A percentile compares a stretch with the other conserved stretches of the same genome.
Conservation (phyloP, 495 filamentous ascomycete species). For the Talaromyces nanjingensis region DNA sequence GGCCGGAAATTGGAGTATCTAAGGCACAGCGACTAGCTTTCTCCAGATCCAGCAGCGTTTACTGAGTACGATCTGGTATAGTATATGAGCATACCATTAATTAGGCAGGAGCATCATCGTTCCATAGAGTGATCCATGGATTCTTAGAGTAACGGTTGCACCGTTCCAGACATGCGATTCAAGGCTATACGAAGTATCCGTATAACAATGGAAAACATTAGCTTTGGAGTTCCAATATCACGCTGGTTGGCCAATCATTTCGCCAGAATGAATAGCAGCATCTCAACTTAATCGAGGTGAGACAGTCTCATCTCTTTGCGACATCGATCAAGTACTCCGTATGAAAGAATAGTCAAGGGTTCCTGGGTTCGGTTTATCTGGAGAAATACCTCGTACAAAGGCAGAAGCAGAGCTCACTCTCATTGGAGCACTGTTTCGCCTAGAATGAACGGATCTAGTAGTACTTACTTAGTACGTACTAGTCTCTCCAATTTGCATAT, state of each 20-base stretch:
- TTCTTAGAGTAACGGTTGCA: neutral
- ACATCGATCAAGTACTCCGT: neutral
- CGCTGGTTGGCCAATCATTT: neutral
- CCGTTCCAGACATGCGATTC: neutral
- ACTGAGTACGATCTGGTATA: neutral
- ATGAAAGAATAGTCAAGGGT: too few species aligned
- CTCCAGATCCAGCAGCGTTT: neutral
- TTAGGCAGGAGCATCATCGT: neutral
- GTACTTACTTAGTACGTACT: neutral
- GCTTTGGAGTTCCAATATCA: neutral
- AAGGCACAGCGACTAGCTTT: neutral
- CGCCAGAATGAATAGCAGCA: neutral
- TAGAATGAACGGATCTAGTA: neutral
- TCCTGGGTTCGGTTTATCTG: neutral
- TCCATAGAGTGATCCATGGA: neutral
- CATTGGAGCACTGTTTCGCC: neutral
- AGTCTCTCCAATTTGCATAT: neutral
- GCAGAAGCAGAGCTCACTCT: neutral
- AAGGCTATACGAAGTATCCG: neutral
- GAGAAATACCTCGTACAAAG: neutral
- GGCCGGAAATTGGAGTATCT: neutral
- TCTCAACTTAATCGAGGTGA: neutral
- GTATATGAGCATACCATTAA: neutral
- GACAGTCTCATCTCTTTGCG: neutral
- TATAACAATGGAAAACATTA: neutral